Percentiles rank a stretch among this genome's conserved stretches.
Conservation (phyloP, 345 rosid genomes). For the Gossypium thurberi region DNA sequence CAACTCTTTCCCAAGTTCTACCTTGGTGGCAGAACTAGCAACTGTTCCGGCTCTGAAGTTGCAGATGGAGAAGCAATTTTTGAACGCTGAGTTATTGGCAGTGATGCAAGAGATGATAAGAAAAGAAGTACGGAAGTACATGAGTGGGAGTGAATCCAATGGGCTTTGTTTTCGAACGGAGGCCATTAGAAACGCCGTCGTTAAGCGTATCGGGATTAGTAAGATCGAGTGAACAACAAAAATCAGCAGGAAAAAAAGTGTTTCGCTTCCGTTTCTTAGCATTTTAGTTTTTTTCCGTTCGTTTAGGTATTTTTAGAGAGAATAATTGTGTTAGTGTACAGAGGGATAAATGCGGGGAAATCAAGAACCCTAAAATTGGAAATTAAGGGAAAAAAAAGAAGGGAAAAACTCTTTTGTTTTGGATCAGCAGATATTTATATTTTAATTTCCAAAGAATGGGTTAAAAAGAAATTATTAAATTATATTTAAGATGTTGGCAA, state of each 20-base stretch:
- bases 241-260: not conserved
- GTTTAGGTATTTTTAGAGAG: slow-evolving; percentile 13
- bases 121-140: slow-evolving; percentile 63
- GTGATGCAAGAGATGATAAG: slow-evolving; percentile 71
- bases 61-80: slow-evolving; percentile 45
- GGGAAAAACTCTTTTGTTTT: no score
- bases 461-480: no score
- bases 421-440: no score
- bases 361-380: not conserved
- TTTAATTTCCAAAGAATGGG: no score
- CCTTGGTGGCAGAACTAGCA: not conserved
- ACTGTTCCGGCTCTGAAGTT: not conserved
- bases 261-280: not conserved
- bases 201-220: slow-evolving; percentile 61
- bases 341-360: slow-evolving; percentile 14
- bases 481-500: no score
- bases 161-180: slow-evolving; percentile 44
- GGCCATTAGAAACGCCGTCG: slow-evolving; percentile 51
- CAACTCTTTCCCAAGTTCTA: slow-evolving; percentile 10
- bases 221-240: slow-evolving; percentile 35
- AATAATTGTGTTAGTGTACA: slow-evolving; percentile 55
- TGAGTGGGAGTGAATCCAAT: slow-evolving; percentile 48
- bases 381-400: fast-evolving
- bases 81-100: slow-evolving; percentile 49
- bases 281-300: not conserved